These are phyloP conservation scores for Carpinus fangiana DNA, from an alignment of 306 rosid genomes.

Conservation along the genomic window DNA sequence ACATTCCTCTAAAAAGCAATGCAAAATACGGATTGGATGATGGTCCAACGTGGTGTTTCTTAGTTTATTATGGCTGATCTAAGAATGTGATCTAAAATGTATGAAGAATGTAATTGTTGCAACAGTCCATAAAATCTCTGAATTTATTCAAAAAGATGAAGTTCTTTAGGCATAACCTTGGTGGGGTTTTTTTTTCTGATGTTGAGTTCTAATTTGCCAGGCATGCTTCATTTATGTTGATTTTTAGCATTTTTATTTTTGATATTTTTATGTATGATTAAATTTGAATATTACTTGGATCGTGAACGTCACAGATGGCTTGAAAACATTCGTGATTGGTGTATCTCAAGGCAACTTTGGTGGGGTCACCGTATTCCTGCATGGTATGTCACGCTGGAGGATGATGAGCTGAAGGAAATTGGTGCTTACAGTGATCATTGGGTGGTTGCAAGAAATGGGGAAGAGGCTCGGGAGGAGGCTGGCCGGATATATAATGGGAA, in stretches of 20 bases:
- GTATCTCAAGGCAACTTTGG: slow-evolving; percentile 96
- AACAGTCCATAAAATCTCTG: neutral
- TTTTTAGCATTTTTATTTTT: neutral
- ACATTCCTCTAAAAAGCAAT: neutral
- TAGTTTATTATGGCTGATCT: neutral
- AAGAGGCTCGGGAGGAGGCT: slow-evolving; percentile 73
- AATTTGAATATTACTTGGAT: slow-evolving; percentile 13
- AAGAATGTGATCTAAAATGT: neutral
- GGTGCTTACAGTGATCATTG: slow-evolving; percentile 78
- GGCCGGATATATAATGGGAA: slow-evolving; percentile 52
- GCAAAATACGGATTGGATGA: neutral
- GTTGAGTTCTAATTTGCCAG: neutral
- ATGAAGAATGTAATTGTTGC: neutral
- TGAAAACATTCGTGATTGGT: slow-evolving; percentile 90
- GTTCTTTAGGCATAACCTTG: neutral
- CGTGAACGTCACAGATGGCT: slow-evolving; percentile 71
- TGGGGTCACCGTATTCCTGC: slow-evolving; percentile 99
- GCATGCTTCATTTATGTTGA: slow-evolving; percentile 13
- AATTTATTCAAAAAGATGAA: neutral
- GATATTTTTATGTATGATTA: neutral
- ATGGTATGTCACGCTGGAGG: slow-evolving; percentile 77
- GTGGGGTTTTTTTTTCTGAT: neutral
- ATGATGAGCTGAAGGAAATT: slow-evolving; percentile 63
- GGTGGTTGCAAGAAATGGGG: slow-evolving; percentile 79
- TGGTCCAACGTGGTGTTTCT: neutral